A percentile compares a stretch with the other conserved stretches of the same genome.
Evolutionary conservation across 176 grass and related monocot species (phyloP).

Genomic region (Coix lacrymajobi): DNA sequence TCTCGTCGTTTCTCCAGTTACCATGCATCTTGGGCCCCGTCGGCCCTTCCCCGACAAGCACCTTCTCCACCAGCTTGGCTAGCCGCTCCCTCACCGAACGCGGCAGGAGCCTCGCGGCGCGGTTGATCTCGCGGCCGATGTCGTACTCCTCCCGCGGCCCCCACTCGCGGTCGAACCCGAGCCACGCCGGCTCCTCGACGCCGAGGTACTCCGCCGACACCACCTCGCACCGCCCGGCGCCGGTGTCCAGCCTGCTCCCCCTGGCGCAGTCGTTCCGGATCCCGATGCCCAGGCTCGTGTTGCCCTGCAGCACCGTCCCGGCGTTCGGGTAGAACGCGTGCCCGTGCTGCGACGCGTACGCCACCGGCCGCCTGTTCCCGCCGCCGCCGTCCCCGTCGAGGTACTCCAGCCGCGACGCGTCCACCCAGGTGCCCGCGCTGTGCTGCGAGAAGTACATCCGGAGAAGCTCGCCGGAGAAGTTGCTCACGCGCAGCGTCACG

Average conservation of each 20-base stretch:
- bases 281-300: constrained; percentile 54
- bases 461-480: constrained; percentile 63
- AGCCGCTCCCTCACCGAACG: constrained; percentile 30
- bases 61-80: constrained; percentile 31
- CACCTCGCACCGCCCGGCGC: constrained; percentile 42
- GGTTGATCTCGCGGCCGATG: constrained; percentile 56
- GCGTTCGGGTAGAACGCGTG: constrained; percentile 66
- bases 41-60: constrained; percentile 74
- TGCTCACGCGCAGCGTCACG: constrained; percentile 78
- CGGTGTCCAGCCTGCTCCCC: constrained; percentile 51
- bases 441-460: constrained; percentile 70
- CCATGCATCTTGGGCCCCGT: constrained; percentile 73
- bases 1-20: constrained; percentile 69
- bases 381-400: background rate
- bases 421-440: constrained; percentile 54
- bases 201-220: constrained; percentile 69
- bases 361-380: constrained; percentile 41
- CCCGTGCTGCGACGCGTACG: constrained; percentile 62
- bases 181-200: constrained; percentile 53
- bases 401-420: constrained; percentile 69
- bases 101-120: constrained; percentile 52
- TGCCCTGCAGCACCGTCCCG: constrained; percentile 64
- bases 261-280: constrained; percentile 78
- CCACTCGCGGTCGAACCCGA: constrained; percentile 69
- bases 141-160: constrained; percentile 80